These are phyloP conservation scores for Leccinum fibrillosum DNA, from an alignment of 768 basidiomycete species.

Conservation along the genomic window DNA sequence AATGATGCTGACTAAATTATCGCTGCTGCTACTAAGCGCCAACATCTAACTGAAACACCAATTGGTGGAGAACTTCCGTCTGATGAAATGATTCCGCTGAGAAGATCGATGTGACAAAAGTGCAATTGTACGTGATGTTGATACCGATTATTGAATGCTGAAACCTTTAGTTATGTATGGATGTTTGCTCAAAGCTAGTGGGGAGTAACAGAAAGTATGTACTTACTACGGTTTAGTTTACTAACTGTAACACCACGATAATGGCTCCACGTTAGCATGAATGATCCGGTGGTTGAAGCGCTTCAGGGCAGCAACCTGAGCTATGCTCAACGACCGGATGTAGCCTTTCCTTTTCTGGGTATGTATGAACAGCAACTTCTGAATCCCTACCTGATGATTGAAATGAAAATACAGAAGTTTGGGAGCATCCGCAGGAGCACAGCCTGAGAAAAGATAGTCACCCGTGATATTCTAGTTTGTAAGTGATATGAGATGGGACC, in stretches of 20 bases:
- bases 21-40: neutral
- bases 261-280: too few relatives aligned
- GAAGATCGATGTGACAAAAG: neutral
- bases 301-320: neutral
- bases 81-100: neutral
- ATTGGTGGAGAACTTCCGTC: neutral
- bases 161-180: neutral
- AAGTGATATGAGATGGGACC: neutral
- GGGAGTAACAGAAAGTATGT: too few relatives aligned
- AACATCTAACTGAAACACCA: neutral
- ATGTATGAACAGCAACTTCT: neutral
- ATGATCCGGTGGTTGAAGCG: neutral
- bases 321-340: neutral
- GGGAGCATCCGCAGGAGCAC: neutral
- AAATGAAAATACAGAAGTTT: neutral
- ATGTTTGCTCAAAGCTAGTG: too few relatives aligned
- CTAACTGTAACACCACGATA: too few relatives aligned
- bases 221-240: too few relatives aligned
- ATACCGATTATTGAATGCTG: neutral
- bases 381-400: neutral
- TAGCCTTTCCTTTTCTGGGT: neutral
- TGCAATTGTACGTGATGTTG: neutral
- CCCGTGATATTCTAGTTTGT: neutral
- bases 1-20: neutral
- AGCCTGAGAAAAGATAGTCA: neutral